Evolutionary conservation across 768 basidiomycete genomes (phyloP), one percentile per base, ranked within the genome.

Genomic region (Tricholoma hemisulphureum): DNA sequence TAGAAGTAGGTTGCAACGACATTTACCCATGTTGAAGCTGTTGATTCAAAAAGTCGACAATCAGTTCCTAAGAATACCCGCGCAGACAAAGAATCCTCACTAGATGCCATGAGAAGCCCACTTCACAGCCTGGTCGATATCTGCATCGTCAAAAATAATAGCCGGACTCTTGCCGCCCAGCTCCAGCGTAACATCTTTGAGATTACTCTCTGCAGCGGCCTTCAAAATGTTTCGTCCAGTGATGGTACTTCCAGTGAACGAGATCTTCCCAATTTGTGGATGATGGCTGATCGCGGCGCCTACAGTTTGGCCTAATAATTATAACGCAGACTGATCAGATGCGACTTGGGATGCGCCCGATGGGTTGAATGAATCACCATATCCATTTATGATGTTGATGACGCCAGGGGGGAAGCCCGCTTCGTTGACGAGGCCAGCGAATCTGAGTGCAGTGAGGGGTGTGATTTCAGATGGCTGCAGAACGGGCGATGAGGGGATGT

Each of bases 141-240:
- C 80, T 3, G 86, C 87, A 59, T 87, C 84, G 61, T 89, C 80
- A 65, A 88, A 90, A 58, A 92, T 77, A 61, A 92, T 79, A 48
- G 73, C 82, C 0, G 85, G 85, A 53, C 78, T 83, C 77, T 90
- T 89, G 35, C 89, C 89, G 10, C 91, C 91, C 20, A 93, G 80
- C 72, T 93, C 91, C 32, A 93, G 82, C 1, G 89, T 88, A 48
- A 91, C 86, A 58, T 81, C 83, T 76, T 96, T 96, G 63, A 96
- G 69, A 67, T 96, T 96, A 35, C 83, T 84, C 69, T 85, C 83
- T 2, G 90, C 83, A 2, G 93, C 80, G 4, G 89, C 87, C 61
- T 91, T 83, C 81, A 93, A 77, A 68, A 95, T 80, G 62, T 83
- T 84, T 11, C 91, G 82, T 6, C 94, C 94, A 24, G 86, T 83